phyloP scores from a whole-genome alignment of 495 filamentous ascomycete genomes.

The Neurospora sp. region DNA sequence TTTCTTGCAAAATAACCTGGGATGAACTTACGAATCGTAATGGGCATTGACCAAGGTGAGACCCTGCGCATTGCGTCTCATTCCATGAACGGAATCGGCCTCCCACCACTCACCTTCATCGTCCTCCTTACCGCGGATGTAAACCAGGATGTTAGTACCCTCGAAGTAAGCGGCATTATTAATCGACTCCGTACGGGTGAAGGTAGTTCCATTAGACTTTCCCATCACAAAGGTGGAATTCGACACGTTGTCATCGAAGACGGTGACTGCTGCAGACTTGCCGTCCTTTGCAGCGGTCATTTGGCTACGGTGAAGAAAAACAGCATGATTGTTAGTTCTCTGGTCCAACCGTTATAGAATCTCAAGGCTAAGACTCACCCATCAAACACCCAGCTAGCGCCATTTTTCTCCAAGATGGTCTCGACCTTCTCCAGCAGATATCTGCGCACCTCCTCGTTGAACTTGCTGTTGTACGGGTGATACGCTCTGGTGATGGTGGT shows the following conservation, averaged over 20 bases:
- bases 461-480: constrained; percentile 79
- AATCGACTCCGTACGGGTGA: neutral
- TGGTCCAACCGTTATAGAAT: neutral
- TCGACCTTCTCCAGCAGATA: constrained; percentile 68
- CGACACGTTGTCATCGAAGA: constrained; percentile 72
- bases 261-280: constrained; percentile 33
- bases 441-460: constrained; percentile 68
- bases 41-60: constrained; percentile 91
- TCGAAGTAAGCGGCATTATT: constrained; percentile 66
- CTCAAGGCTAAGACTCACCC: constrained; percentile 13
- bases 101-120: constrained; percentile 57
- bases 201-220: neutral
- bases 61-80: constrained; percentile 48
- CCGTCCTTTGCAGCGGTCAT: constrained; percentile 4
- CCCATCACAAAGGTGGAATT: constrained; percentile 53
- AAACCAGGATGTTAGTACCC: constrained; percentile 85
- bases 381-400: constrained; percentile 23
- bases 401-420: constrained; percentile 53
- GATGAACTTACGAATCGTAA: constrained; percentile 53
- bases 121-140: constrained; percentile 75
- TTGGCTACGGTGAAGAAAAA: neutral
- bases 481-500: constrained; percentile 61
- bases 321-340: neutral
- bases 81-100: constrained; percentile 24
- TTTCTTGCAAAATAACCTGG: neutral